Evolutionary conservation across 2,329 filamentous ascomycete genomes (phyloP).

Genomic region (Botrytis fabae): DNA sequence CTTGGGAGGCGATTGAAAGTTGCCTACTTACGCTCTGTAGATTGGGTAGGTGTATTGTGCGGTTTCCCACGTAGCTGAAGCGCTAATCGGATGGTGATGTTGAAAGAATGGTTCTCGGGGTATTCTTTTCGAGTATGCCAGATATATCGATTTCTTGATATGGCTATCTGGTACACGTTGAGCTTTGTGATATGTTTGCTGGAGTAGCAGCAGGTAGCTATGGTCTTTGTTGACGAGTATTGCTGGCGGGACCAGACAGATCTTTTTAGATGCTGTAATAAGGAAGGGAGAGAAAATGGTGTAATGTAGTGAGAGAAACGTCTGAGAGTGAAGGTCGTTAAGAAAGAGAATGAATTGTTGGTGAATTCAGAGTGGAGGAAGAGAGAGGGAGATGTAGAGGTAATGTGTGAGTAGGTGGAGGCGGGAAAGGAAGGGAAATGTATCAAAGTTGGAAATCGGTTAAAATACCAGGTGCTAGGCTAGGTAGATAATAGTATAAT

Average conservation of each 20-base stretch:
- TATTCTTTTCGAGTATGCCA: background rate
- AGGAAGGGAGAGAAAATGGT: constrained; percentile 1
- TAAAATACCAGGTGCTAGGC: background rate
- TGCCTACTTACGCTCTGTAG: background rate
- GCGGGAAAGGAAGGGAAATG: constrained; percentile 25
- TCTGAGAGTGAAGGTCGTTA: background rate
- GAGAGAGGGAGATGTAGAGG: background rate
- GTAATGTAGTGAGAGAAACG: background rate
- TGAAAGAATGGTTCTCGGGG: constrained; percentile 15
- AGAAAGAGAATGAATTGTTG: background rate
- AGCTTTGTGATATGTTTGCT: background rate
- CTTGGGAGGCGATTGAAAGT: constrained; percentile 10
- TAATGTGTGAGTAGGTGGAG: constrained; percentile 26
- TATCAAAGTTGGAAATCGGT: background rate
- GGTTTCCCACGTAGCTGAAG: background rate
- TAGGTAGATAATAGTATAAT: background rate
- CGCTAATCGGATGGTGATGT: background rate
- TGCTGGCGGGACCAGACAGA: background rate
- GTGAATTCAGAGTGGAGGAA: background rate
- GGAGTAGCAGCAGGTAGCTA: background rate
- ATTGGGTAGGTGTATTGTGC: background rate
- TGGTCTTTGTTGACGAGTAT: background rate
- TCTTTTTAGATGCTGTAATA: background rate
- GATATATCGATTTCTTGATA: background rate
- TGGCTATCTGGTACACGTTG: background rate